phyloP scores from a whole-genome alignment of 2,329 filamentous ascomycete species.

The Venturia carpophila region DNA sequence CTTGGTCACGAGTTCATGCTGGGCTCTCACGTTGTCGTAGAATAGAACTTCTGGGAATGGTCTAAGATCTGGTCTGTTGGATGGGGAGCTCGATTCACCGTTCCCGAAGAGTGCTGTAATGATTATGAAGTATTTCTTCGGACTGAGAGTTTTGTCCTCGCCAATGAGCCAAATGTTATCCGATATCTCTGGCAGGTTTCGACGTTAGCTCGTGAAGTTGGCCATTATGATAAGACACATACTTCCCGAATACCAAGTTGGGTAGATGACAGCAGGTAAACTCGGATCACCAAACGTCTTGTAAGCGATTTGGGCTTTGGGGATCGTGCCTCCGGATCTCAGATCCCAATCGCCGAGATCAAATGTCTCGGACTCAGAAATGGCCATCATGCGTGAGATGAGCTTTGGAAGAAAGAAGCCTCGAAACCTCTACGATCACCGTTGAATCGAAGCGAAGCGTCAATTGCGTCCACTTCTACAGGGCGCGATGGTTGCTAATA shows the following conservation, averaged over 20 bases:
- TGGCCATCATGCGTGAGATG: constrained; percentile 19
- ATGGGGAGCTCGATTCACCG: constrained; percentile 59
- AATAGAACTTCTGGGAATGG: constrained; percentile 57
- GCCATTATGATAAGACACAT: constrained; percentile 23
- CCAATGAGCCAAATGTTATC: constrained; percentile 72
- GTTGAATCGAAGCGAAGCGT: neutral
- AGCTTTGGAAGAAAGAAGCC: neutral
- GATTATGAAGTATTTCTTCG: constrained; percentile 59
- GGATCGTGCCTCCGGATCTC: constrained; percentile 54
- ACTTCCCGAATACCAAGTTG: constrained; percentile 65
- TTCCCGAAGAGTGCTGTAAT: constrained; percentile 63
- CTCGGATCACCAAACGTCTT: constrained; percentile 62
- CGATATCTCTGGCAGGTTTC: constrained; percentile 41
- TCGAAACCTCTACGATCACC: neutral
- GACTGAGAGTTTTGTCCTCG: constrained; percentile 55
- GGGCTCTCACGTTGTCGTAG: constrained; percentile 62
- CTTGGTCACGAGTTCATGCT: constrained; percentile 58
- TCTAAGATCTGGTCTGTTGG: constrained; percentile 47
- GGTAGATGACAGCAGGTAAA: constrained; percentile 63
- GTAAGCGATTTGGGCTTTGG: constrained; percentile 63
- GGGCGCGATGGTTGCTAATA: neutral
- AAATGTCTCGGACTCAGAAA: constrained; percentile 41
- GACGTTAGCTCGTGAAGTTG: neutral
- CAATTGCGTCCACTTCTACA: neutral
- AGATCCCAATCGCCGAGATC: constrained; percentile 59